phyloP scores from a whole-genome alignment of 2,329 filamentous ascomycete genomes.

The Nothophoma quercina region DNA sequence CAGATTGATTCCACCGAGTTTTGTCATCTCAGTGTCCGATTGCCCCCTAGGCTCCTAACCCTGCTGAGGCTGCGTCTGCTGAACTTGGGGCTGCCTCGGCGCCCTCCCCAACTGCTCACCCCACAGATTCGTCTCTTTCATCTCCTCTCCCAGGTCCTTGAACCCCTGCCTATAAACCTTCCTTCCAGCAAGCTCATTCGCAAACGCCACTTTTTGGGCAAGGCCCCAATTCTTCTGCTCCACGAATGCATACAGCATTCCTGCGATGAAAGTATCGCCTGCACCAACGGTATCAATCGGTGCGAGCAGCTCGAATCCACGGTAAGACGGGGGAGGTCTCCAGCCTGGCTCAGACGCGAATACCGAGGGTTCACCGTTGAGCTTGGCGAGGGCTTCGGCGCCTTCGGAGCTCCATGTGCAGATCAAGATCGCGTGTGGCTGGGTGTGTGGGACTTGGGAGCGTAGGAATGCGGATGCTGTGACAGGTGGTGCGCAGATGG shows the following conservation, averaged over 20 bases:
- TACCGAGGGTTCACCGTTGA: neutral
- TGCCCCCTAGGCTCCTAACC: neutral
- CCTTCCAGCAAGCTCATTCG: slow-evolving; percentile 70
- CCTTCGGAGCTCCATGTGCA: slow-evolving; percentile 69
- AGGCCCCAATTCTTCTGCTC: slow-evolving; percentile 61
- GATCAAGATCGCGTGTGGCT: slow-evolving; percentile 56
- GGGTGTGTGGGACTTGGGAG: slow-evolving; percentile 26
- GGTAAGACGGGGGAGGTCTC: slow-evolving; percentile 1
- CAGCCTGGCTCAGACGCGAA: slow-evolving; percentile 26
- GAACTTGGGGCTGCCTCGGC: too few relatives aligned
- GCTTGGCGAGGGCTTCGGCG: slow-evolving; percentile 56
- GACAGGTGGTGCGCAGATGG: neutral
- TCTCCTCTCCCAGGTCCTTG: slow-evolving; percentile 23
- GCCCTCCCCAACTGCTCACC: neutral
- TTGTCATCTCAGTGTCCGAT: too few relatives aligned
- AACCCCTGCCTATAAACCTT: slow-evolving; percentile 76
- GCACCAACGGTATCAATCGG: slow-evolving; percentile 70
- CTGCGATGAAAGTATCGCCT: slow-evolving; percentile 78
- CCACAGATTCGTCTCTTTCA: neutral
- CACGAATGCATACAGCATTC: slow-evolving; percentile 69
- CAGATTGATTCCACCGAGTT: too few relatives aligned
- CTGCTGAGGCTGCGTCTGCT: neutral
- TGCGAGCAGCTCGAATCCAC: neutral
- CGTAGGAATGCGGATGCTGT: slow-evolving; percentile 44
- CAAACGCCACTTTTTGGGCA: slow-evolving; percentile 63